Percentiles rank a stretch among this genome's conserved stretches.
These are phyloP conservation scores for Saccharomycopsis hybrid DNA, from an alignment of 1,139 yeast species.

Conservation along the genomic window DNA sequence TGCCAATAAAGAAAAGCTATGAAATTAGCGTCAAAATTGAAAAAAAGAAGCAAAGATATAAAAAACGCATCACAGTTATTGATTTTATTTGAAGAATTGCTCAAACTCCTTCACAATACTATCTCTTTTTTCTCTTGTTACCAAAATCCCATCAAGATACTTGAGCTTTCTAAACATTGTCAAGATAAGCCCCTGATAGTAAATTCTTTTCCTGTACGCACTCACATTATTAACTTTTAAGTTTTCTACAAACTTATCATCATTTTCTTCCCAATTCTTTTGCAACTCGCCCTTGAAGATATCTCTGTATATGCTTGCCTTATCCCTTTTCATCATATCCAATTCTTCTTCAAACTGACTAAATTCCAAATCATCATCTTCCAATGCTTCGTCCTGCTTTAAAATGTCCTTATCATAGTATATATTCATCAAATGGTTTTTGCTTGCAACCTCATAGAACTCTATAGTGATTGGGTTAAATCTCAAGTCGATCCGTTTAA, in stretches of 20 bases:
- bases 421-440: slow-evolving; percentile 37
- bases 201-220: slow-evolving; percentile 29
- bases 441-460: slow-evolving; percentile 32
- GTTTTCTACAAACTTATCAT: slow-evolving; percentile 13
- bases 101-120: slow-evolving; percentile 25
- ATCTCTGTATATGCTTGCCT: slow-evolving; percentile 23
- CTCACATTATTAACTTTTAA: slow-evolving; percentile 25
- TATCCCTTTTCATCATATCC: slow-evolving; percentile 2
- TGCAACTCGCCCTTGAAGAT: slow-evolving; percentile 27
- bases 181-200: slow-evolving; percentile 36
- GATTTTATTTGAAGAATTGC: not conserved
- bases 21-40: too few species aligned
- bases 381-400: slow-evolving; percentile 29
- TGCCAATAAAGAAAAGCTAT: too few species aligned
- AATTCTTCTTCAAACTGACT: slow-evolving; percentile 33
- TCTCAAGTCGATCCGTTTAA: slow-evolving; percentile 42
- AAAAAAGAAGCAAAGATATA: too few species aligned
- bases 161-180: slow-evolving; percentile 34
- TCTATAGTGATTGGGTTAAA: slow-evolving; percentile 44
- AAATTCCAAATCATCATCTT: slow-evolving; percentile 32
- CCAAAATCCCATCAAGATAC: slow-evolving; percentile 37
- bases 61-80: too few species aligned
- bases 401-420: slow-evolving; percentile 44
- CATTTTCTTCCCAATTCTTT: slow-evolving; percentile 14
- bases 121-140: slow-evolving; percentile 27